phyloP scores from a whole-genome alignment of 2,329 filamentous ascomycete genomes.

The Xylariomycetidae sp. region DNA sequence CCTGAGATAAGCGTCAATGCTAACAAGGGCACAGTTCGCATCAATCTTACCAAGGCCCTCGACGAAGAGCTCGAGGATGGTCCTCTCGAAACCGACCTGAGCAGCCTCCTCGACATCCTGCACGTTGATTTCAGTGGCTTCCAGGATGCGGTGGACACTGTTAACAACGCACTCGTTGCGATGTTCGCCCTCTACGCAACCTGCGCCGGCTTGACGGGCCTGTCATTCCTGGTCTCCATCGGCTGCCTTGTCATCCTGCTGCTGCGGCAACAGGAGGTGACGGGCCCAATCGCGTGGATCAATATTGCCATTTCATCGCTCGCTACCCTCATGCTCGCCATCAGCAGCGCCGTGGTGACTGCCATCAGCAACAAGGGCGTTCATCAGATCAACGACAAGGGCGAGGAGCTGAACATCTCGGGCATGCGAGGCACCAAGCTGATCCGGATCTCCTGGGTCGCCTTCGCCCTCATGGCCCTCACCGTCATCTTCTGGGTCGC shows the following conservation, averaged over 20 bases:
- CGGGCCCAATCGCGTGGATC: constrained; percentile 18
- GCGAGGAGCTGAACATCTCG: constrained; percentile 38
- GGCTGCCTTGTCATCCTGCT: constrained; percentile 30
- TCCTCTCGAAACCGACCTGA: constrained; percentile 31
- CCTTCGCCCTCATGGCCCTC: constrained; percentile 38
- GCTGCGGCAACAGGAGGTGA: constrained; percentile 9
- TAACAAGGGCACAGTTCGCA: constrained; percentile 18
- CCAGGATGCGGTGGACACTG: constrained; percentile 39
- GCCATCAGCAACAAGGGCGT: constrained; percentile 38
- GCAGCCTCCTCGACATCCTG: constrained; percentile 27
- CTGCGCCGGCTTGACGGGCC: constrained; percentile 34
- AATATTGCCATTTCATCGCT: constrained; percentile 34
- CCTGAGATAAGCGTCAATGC: neutral
- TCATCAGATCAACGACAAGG: constrained; percentile 35
- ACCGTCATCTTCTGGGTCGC: constrained; percentile 34
- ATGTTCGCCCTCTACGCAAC: constrained; percentile 45
- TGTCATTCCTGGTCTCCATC: constrained; percentile 37
- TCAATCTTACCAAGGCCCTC: constrained; percentile 43
- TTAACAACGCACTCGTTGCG: constrained; percentile 43
- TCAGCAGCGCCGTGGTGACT: constrained; percentile 38
- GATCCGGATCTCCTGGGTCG: constrained; percentile 39
- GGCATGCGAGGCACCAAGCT: constrained; percentile 39
- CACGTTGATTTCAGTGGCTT: too few relatives aligned
- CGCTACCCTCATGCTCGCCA: constrained; percentile 30
- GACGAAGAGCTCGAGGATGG: constrained; percentile 40